Evolutionary conservation across 345 rosid species (phyloP).

Genomic region (Pelargonium nanum): DNA sequence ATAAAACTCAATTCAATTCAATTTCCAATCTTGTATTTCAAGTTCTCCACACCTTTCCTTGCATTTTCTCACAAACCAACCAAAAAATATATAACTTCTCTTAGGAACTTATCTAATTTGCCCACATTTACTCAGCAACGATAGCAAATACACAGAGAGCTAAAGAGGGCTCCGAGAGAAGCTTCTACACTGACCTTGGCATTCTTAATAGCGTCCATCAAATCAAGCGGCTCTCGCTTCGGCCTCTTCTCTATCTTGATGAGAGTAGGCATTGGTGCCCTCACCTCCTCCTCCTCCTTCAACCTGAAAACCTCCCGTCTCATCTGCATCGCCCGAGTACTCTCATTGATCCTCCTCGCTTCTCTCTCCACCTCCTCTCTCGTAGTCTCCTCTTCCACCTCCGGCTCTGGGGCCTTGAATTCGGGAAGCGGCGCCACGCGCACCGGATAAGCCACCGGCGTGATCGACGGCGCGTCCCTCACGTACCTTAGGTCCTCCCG

Average conservation of each 20-base stretch:
- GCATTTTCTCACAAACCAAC: background rate
- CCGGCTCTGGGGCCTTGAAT: conserved; percentile 21
- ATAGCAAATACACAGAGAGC: background rate
- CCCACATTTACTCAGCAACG: background rate
- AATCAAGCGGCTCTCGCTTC: conserved; percentile 51
- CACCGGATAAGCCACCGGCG: conserved; percentile 58
- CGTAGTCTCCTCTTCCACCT: conserved; percentile 12
- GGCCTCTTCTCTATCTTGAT: conserved; percentile 56
- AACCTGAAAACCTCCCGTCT: conserved; percentile 25
- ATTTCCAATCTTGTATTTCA: no score
- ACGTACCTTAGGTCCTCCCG: conserved; percentile 72
- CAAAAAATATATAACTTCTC: background rate
- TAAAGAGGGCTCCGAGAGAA: background rate
- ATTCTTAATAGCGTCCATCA: conserved; percentile 71
- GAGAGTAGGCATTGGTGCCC: conserved; percentile 52
- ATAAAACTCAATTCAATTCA: no score
- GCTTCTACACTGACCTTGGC: conserved; percentile 49
- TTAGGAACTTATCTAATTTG: background rate
- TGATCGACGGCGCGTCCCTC: conserved; percentile 42
- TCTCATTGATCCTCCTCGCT: conserved; percentile 32
- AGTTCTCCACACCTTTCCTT: background rate
- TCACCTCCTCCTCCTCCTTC: conserved; percentile 35
- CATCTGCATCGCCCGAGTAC: conserved; percentile 22
- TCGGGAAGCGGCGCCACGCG: conserved; percentile 89
- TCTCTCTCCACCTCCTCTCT: conserved; percentile 15